Base-by-base conservation (phyloP, 2,329 filamentous ascomycete species). In the Fusarium succisae region DNA sequence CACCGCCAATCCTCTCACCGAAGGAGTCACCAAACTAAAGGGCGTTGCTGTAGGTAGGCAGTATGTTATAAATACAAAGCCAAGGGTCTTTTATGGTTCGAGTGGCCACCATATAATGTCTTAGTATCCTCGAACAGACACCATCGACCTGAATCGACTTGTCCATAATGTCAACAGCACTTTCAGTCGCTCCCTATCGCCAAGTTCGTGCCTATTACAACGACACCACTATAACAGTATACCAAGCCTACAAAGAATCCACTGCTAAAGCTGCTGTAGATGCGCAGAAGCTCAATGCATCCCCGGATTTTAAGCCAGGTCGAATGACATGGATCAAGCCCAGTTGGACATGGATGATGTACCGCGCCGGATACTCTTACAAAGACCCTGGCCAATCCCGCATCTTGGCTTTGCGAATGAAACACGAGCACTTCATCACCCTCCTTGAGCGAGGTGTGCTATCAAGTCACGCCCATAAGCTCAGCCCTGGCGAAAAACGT, bases 301-400 rank as follows among this genome's bases (percentile, higher is more conserved):
- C 87, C 2, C 82, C 87, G 6, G 80, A 84, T 12, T 91, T 91
- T 81, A 83, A 80, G 20, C 81, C 82, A n/a, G 80, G 80, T 3
- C 86, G 90, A 58, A 91, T 91, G 89, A 91, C 90, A 8, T 91
- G 90, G 90, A 87, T 91, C 73, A 91, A 91, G 76, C 89, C 89
- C 0, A 88, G 86, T 66, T 92, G 89, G 86, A 82, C 84, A 53
- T 92, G 90, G 90, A 90, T 91, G 86, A 87, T 91, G 80, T 91
- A 92, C 77, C 88, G 90, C 54, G 84, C 85, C 26, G 90, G 89
- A 22, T 92, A 91, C 81, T 87, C 87, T 1, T 85, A 83, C 79
- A 91, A 91, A 74, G 88, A 90, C 68, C 37, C 78, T 0, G 79
- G 85, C 6, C 90, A 92, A 79, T 83, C 85, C 39, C 86, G 85